Percentiles rank a stretch among this genome's conserved stretches.
phyloP scores from a whole-genome alignment of 2,329 filamentous ascomycete genomes.

The Colletotrichum plurivorum region DNA sequence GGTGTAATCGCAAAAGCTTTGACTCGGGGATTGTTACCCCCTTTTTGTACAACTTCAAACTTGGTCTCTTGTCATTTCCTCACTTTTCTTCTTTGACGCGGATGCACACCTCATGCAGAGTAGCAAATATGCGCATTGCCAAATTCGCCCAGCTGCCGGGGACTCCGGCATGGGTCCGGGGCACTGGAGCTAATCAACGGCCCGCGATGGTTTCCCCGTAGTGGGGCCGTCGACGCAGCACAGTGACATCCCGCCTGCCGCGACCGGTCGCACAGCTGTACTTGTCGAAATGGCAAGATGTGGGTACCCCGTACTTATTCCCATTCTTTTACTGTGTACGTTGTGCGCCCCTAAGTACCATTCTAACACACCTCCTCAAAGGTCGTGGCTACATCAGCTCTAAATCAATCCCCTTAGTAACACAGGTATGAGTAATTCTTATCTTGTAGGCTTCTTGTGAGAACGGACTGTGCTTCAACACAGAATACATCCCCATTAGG shows the following conservation, averaged over 20 bases:
- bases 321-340: too few relatives aligned
- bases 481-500: too few relatives aligned
- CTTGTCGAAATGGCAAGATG: too few relatives aligned
- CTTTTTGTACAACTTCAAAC: not conserved
- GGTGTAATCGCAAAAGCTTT: not conserved
- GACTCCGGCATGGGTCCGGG: slow-evolving; percentile 2
- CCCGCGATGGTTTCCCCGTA: not conserved
- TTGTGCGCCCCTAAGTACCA: too few relatives aligned
- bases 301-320: too few relatives aligned
- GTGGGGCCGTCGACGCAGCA: not conserved
- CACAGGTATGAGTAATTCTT: too few relatives aligned
- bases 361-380: too few relatives aligned
- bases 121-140: slow-evolving; percentile 1
- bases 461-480: too few relatives aligned
- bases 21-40: not conserved
- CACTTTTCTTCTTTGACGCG: not conserved
- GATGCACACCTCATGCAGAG: slow-evolving; percentile 1
- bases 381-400: too few relatives aligned
- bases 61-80: not conserved
- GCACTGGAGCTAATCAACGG: slow-evolving; percentile 17
- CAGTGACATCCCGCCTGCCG: not conserved
- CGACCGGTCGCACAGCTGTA: too few relatives aligned
- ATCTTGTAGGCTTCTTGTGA: too few relatives aligned
- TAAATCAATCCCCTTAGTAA: too few relatives aligned
- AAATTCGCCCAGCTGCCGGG: not conserved